Conservation (phyloP, 2,329 filamentous ascomycete species). For the Colletotrichum sp. region DNA sequence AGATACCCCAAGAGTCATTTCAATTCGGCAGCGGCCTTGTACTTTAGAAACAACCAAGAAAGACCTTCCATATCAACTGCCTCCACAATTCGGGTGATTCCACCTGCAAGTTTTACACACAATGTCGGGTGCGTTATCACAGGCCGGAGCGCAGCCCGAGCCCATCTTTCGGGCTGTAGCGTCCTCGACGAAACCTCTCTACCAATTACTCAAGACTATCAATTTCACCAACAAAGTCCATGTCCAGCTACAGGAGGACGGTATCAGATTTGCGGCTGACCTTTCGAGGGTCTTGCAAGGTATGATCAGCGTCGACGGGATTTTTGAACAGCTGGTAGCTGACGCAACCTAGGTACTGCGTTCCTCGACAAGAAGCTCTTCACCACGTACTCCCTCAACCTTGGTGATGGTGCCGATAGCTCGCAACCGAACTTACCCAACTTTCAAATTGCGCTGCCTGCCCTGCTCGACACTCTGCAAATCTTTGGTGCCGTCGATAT, state of each 20-base stretch:
- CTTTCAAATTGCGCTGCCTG: constrained; percentile 87
- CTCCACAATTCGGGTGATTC: constrained; percentile 1
- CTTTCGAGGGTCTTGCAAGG: constrained; percentile 92
- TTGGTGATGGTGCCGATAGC: constrained; percentile 42
- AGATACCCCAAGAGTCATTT: constrained; percentile 48
- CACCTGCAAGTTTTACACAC: background rate
- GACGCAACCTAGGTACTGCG: constrained; percentile 42
- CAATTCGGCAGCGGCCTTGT: constrained; percentile 23
- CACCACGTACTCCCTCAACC: constrained; percentile 78
- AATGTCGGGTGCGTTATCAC: constrained; percentile 28
- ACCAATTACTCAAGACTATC: constrained; percentile 65
- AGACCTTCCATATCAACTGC: constrained; percentile 6
- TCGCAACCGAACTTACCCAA: constrained; percentile 58
- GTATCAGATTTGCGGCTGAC: constrained; percentile 86
- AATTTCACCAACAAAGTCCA: constrained; percentile 63
- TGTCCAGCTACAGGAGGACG: constrained; percentile 81
- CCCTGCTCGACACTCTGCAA: constrained; percentile 90
- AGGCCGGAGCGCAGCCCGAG: constrained; percentile 26
- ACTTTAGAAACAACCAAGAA: constrained; percentile 23
- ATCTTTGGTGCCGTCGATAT: constrained; percentile 89
- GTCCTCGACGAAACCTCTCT: constrained; percentile 78
- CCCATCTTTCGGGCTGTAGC: constrained; percentile 77
- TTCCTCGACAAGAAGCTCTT: constrained; percentile 92
- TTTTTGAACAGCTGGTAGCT: background rate
- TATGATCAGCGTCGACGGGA: constrained; percentile 37